Conservation (phyloP, 2,329 filamentous ascomycete genomes). For the Coniosporium tulheliwenetii region DNA sequence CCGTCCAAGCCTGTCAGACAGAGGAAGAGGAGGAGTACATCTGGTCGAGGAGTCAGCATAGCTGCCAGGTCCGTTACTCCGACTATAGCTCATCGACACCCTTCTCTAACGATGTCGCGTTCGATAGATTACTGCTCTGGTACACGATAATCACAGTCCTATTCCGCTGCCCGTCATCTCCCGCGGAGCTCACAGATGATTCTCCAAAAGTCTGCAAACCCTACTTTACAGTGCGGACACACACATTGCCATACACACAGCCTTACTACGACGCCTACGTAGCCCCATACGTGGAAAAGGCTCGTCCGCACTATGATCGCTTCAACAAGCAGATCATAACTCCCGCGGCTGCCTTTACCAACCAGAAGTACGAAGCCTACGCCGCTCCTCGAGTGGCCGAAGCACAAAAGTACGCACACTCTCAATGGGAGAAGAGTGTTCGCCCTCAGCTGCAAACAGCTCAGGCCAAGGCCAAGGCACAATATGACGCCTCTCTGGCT, state of each 20-base stretch:
- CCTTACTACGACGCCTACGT: conserved; percentile 81
- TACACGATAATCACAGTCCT: conserved; percentile 67
- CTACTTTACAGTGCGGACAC: conserved; percentile 53
- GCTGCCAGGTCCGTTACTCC: conserved; percentile 14
- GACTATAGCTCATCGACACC: background rate
- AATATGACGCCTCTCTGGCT: conserved; percentile 57
- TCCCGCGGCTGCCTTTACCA: conserved; percentile 51
- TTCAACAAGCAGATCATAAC: conserved; percentile 47
- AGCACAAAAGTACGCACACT: conserved; percentile 47
- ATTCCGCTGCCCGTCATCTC: conserved; percentile 63
- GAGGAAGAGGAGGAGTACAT: conserved; percentile 7
- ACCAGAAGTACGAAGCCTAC: conserved; percentile 47
- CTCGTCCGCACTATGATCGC: conserved; percentile 52
- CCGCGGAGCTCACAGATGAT: conserved; percentile 49
- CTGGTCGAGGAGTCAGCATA: conserved; percentile 15
- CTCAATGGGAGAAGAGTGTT: conserved; percentile 65
- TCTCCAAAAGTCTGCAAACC: conserved; percentile 71
- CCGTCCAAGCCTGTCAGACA: conserved; percentile 7
- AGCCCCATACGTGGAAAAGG: conserved; percentile 63
- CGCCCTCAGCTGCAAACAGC: conserved; percentile 58
- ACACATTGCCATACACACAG: conserved; percentile 56
- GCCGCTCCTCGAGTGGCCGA: conserved; percentile 58
- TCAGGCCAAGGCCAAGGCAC: conserved; percentile 41
- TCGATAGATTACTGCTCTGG: conserved; percentile 60
- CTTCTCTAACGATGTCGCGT: background rate